These are phyloP conservation scores for Sphaerulina populicola DNA, from an alignment of 2,329 filamentous ascomycete species.

Conservation along the genomic window DNA sequence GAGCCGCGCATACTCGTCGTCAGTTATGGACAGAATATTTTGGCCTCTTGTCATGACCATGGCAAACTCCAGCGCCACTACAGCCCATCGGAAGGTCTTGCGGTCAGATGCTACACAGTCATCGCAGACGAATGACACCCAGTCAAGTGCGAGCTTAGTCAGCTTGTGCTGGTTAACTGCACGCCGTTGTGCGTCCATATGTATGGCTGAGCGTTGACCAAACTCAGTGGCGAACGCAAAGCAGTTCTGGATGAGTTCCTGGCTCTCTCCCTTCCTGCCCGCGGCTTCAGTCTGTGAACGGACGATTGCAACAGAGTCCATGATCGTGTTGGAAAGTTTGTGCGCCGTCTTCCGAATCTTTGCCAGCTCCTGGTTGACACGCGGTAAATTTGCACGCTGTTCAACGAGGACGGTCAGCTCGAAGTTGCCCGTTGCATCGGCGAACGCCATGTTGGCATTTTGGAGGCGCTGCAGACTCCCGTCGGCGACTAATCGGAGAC, in stretches of 20 bases:
- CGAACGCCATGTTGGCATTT: slow-evolving; percentile 71
- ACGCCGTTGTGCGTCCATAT: slow-evolving; percentile 90
- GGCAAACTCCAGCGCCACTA: slow-evolving; percentile 87
- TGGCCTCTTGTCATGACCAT: slow-evolving; percentile 95
- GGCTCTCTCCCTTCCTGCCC: slow-evolving; percentile 62
- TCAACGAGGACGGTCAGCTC: slow-evolving; percentile 85
- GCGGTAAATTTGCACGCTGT: slow-evolving; percentile 82
- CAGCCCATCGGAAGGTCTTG: slow-evolving; percentile 95
- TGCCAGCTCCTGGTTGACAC: slow-evolving; percentile 82
- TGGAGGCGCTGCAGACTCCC: slow-evolving; percentile 71
- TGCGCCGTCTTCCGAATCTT: slow-evolving; percentile 94
- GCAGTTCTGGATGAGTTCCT: slow-evolving; percentile 93
- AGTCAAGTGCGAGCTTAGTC: slow-evolving; percentile 85
- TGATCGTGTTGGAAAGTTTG: slow-evolving; percentile 94
- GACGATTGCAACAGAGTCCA: slow-evolving; percentile 95
- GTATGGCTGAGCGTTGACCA: slow-evolving; percentile 83
- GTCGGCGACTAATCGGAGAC: slow-evolving; percentile 79
- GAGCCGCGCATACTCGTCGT: slow-evolving; percentile 75
- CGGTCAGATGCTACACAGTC: slow-evolving; percentile 90
- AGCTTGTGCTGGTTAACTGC: slow-evolving; percentile 97
- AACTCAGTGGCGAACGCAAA: slow-evolving; percentile 99
- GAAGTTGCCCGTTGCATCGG: slow-evolving; percentile 70
- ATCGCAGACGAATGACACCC: slow-evolving; percentile 96
- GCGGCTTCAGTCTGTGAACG: slow-evolving; percentile 62
- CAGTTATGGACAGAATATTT: slow-evolving; percentile 82